Base-by-base conservation (phyloP, 2,329 filamentous ascomycete species). In the Neocatenulostroma microsporum region DNA sequence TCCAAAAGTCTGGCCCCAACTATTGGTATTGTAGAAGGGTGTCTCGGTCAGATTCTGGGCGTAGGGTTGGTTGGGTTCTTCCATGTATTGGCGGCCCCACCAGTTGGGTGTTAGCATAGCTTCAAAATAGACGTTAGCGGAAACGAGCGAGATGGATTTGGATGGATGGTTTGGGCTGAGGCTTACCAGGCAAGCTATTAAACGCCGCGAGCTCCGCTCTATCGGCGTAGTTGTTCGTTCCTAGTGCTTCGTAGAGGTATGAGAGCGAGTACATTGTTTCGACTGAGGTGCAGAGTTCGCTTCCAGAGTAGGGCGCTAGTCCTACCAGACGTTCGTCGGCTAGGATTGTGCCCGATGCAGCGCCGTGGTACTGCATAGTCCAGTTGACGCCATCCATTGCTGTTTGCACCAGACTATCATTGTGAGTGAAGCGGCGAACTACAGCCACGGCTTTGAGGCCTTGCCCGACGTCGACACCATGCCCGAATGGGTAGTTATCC, bases 81-180 rank as follows among this genome's bases (percentile, higher is more conserved):
- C 57, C 37, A 76, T 62, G 44, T 77, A 77, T 49, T 76, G 70
- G 47, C 70, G 71, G 17, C 63, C 62, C 73, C 73, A 77, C 63
- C 69, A 73, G 45, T 74, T 66, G 1, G 65, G 62, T 13, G 66
- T 67, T 20, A 74, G 49, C 43, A 67, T 67, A 3, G 62, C 69
- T 1, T 9, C 23, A 8, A 24, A 8, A n/a, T 24, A 8, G n/a
- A n/a, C 23, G 23, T 24, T n/a, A 8, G 23, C n/a, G n/a, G n/a
- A n/a, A n/a, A n/a, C n/a, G n/a, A n/a, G n/a, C n/a, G n/a, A n/a
- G n/a, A n/a, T n/a, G n/a, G n/a, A n/a, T n/a, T n/a, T n/a, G n/a
- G n/a, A n/a, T n/a, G n/a, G n/a, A n/a, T n/a, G n/a, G n/a, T n/a
- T n/a, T n/a, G n/a, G n/a, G n/a, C n/a, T n/a, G n/a, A n/a, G n/a